Conservation (phyloP, 306 rosid species). For the Chamaecrista fasciculata region DNA sequence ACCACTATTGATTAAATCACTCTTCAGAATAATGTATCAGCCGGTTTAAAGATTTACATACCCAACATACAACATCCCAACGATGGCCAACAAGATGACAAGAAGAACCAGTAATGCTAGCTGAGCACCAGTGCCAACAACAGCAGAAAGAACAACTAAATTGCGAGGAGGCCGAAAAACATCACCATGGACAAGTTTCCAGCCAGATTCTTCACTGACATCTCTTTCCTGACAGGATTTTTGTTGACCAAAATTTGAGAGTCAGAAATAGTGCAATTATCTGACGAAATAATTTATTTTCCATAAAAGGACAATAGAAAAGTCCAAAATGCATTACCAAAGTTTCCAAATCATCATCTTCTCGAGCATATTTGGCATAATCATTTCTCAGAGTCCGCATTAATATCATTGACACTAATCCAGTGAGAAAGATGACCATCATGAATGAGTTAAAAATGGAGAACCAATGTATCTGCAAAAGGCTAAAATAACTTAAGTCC, state of each 20-base stretch:
- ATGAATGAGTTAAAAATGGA: slow-evolving; percentile 97
- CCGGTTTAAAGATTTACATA: slow-evolving; percentile 23
- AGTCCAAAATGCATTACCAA: slow-evolving; percentile 54
- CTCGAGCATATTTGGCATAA: slow-evolving; percentile 98
- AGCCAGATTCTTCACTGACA: slow-evolving; percentile 98
- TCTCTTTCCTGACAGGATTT: slow-evolving; percentile 78
- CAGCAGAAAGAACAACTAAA: slow-evolving; percentile 90
- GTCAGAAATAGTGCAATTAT: slow-evolving; percentile 19
- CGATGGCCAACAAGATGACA: slow-evolving; percentile 93
- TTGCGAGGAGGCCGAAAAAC: slow-evolving; percentile 89
- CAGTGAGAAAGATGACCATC: slow-evolving; percentile 99
- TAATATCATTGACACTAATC: slow-evolving; percentile 97
- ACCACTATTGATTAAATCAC: neutral
- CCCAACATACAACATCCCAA: slow-evolving; percentile 97
- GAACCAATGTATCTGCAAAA: slow-evolving; percentile 96
- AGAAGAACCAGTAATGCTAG: slow-evolving; percentile 94
- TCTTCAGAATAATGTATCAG: slow-evolving; percentile 21
- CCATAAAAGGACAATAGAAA: neutral
- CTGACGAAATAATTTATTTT: neutral
- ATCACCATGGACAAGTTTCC: slow-evolving; percentile 99
- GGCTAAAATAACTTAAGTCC: slow-evolving; percentile 25
- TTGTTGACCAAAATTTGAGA: slow-evolving; percentile 21
- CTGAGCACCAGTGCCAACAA: slow-evolving; percentile 99
- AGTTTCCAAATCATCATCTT: slow-evolving; percentile 95
- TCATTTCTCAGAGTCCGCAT: slow-evolving; percentile 99